phyloP scores from a whole-genome alignment of 116 monocot species.

The Posidonia oceanica region DNA sequence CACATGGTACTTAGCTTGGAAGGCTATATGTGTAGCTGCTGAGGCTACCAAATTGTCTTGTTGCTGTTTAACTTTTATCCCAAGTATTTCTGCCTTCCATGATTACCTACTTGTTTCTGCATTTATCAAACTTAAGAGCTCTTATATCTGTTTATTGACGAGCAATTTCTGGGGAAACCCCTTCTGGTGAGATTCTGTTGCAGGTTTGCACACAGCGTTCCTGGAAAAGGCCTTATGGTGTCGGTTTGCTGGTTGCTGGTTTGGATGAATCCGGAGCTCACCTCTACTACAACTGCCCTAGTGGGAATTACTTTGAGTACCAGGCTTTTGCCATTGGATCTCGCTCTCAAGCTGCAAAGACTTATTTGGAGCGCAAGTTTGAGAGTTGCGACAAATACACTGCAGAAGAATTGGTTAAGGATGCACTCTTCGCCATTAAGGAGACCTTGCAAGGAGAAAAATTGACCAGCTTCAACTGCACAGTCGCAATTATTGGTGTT shows the following conservation, averaged over 20 bases:
- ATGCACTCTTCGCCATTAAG: conserved; percentile 85
- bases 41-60: too few relatives aligned
- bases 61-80: too few relatives aligned
- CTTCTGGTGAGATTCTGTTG: neutral
- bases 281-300: conserved; percentile 94
- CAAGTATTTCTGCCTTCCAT: too few relatives aligned
- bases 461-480: conserved; percentile 62
- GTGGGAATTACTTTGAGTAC: conserved; percentile 95
- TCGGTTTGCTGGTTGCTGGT: conserved; percentile 80
- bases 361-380: conserved; percentile 67
- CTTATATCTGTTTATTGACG: too few relatives aligned
- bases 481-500: conserved; percentile 64
- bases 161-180: too few relatives aligned
- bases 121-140: too few relatives aligned
- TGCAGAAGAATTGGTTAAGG: conserved; percentile 66
- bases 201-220: conserved; percentile 93
- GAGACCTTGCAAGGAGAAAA: conserved; percentile 90
- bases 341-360: conserved; percentile 90
- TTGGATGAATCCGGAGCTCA: conserved; percentile 82
- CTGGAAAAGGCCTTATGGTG: conserved; percentile 93
- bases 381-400: conserved; percentile 36
- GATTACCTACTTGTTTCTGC: too few relatives aligned
- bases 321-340: conserved; percentile 92
- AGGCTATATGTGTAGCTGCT: too few relatives aligned
- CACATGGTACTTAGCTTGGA: too few relatives aligned